phyloP scores from a whole-genome alignment of 495 filamentous ascomycete species.

The Neurospora intermedia region DNA sequence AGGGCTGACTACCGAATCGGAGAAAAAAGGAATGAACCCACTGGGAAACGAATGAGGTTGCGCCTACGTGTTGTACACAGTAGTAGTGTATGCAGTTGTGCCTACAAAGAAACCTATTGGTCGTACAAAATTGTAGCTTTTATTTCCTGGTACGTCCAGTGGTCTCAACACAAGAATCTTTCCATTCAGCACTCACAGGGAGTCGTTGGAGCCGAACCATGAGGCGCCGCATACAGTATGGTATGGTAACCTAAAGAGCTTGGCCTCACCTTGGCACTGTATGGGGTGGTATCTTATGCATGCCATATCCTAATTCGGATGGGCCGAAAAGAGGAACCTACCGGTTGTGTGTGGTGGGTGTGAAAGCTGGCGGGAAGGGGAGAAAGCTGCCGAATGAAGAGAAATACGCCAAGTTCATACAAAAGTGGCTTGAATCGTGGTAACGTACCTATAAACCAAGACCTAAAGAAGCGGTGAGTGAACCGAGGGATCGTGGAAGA shows the following conservation, averaged over 20 bases:
- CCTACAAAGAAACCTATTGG: background rate
- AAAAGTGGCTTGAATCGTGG: background rate
- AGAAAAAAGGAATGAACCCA: background rate
- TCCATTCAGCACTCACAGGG: background rate
- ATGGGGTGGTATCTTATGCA: background rate
- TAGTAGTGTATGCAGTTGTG: background rate
- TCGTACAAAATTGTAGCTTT: background rate
- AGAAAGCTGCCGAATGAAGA: background rate
- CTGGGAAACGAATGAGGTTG: background rate
- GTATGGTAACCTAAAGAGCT: background rate
- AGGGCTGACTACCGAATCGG: background rate
- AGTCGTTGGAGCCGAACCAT: background rate
- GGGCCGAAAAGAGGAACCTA: background rate
- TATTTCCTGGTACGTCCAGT: background rate
- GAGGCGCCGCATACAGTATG: background rate
- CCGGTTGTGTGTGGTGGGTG: background rate
- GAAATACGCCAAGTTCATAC: background rate
- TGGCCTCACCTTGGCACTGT: background rate
- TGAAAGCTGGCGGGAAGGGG: background rate
- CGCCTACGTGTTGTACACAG: background rate
- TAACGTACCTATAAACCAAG: background rate
- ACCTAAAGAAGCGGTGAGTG: background rate
- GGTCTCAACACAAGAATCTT: background rate
- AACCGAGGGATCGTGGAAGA: background rate
- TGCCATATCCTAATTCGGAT: background rate